Evolutionary conservation across 2,329 filamentous ascomycete species (phyloP).

Genomic region (Pseudocercospora crystallina): DNA sequence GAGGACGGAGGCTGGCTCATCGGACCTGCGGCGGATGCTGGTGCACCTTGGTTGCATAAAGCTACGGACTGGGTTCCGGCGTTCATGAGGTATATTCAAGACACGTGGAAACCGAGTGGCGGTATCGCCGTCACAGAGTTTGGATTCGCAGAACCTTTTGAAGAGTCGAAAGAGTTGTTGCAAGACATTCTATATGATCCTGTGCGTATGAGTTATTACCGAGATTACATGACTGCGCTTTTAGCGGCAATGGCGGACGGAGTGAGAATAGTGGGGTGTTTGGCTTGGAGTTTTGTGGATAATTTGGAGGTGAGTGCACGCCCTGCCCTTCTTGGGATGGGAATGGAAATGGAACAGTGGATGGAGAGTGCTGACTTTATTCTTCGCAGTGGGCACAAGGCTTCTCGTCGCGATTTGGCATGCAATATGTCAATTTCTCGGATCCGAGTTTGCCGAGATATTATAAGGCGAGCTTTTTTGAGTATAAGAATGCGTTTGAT

Average conservation of each 20-base stretch:
- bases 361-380: neutral
- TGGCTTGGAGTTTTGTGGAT: slow-evolving; percentile 40
- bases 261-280: slow-evolving; percentile 35
- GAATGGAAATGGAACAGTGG: no score
- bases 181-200: slow-evolving; percentile 34
- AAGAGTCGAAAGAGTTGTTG: slow-evolving; percentile 37
- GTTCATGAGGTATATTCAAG: slow-evolving; percentile 37
- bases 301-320: slow-evolving; percentile 34
- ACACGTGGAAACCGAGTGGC: slow-evolving; percentile 35
- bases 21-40: slow-evolving; percentile 40
- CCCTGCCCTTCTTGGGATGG: no score
- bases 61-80: slow-evolving; percentile 38
- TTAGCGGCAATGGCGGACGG: slow-evolving; percentile 37
- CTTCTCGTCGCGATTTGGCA: slow-evolving; percentile 36
- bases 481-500: slow-evolving; percentile 37
- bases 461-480: slow-evolving; percentile 41
- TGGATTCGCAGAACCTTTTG: slow-evolving; percentile 39
- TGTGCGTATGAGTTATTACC: slow-evolving; percentile 32
- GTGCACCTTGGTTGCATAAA: slow-evolving; percentile 38
- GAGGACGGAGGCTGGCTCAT: slow-evolving; percentile 44
- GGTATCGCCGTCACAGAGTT: slow-evolving; percentile 39
- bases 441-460: slow-evolving; percentile 36
- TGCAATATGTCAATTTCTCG: slow-evolving; percentile 39
- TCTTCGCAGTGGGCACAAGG: slow-evolving; percentile 31
- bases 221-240: slow-evolving; percentile 35